Evolutionary conservation across 306 rosid genomes (phyloP), one percentile per base, ranked within the genome.

Genomic region (Corylus heterophylla): DNA sequence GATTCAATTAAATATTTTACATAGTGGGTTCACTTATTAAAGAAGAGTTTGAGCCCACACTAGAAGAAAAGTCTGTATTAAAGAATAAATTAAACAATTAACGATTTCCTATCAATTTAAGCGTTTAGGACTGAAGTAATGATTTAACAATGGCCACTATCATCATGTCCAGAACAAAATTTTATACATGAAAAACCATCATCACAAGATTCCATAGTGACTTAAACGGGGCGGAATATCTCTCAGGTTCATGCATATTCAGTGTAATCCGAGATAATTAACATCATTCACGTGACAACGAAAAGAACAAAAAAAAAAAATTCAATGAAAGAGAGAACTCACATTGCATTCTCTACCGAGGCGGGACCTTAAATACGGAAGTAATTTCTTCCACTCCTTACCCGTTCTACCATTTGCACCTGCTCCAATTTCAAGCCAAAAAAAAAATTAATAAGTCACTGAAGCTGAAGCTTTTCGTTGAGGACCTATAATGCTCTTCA

Each of bases 391-490:
- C 99, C 99, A 95, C 81, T 95, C 93, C 75, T 85, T 88, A 54
- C 88, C 90, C 1, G 99, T 90, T 77, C 88, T 86, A 42, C 99
- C 99, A 90, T 95, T 95, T 55, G 96, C 97, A 79, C 98, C 98
- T 95, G 86, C 82, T 80, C 79, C 91, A 74, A 77, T 61, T 18
- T 48, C 55, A 50, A 20, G 47, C 58, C 69, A 68, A 82, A 51
- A 59, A 63, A 22, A 22, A 22, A 22, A 22, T 22, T 59, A 71
- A 69, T 8, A 44, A 77, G 54, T 71, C 35, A 55, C 4, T 16
- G 22, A 54, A 54, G 12, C 20, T 54, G 66, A 59, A 59, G 16
- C 13, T 59, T 22, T 59, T 10, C 4, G 37, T 59, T 59, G 25
- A 22, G 37, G 25, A 64, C 35, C 35, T n/a, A 4, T 11, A 14